Conservation (phyloP, 2,329 filamentous ascomycete genomes). For the Cercospora sojina region DNA sequence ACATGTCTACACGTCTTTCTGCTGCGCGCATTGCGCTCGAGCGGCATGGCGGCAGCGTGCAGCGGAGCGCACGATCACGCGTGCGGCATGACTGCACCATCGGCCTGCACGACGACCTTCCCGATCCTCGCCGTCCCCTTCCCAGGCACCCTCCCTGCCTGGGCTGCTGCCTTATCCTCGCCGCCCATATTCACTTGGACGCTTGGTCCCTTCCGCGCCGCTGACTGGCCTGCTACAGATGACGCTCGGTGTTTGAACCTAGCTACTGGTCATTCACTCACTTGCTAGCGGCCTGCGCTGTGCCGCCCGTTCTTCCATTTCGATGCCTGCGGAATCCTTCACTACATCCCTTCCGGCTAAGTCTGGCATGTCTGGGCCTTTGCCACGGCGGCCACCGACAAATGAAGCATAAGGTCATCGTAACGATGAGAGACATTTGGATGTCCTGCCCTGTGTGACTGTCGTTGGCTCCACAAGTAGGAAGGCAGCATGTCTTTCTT, state of each 20-base stretch:
- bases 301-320: background rate
- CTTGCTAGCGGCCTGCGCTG: slow-evolving; percentile 2
- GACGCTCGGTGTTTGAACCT: background rate
- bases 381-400: slow-evolving; percentile 1
- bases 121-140: background rate
- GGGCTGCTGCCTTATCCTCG: background rate
- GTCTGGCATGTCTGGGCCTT: background rate
- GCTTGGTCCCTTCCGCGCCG: background rate
- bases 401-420: slow-evolving; percentile 1
- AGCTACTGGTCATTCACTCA: slow-evolving; percentile 4
- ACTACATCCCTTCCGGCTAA: background rate
- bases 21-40: slow-evolving; percentile 4
- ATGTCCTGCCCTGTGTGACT: slow-evolving; percentile 10
- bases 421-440: background rate
- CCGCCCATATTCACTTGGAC: slow-evolving; percentile 4
- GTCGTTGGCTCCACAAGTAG: slow-evolving; percentile 7
- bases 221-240: background rate
- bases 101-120: slow-evolving; percentile 3
- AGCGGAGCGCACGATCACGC: slow-evolving; percentile 2
- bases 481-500: slow-evolving; percentile 3
- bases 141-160: slow-evolving; percentile 3
- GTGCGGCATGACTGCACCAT: slow-evolving; percentile 1
- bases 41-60: background rate
- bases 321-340: slow-evolving; percentile 5
- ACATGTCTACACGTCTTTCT: background rate